Base-by-base conservation (phyloP, 352 stramenopile genomes). In the Lagenidium sp. region DNA sequence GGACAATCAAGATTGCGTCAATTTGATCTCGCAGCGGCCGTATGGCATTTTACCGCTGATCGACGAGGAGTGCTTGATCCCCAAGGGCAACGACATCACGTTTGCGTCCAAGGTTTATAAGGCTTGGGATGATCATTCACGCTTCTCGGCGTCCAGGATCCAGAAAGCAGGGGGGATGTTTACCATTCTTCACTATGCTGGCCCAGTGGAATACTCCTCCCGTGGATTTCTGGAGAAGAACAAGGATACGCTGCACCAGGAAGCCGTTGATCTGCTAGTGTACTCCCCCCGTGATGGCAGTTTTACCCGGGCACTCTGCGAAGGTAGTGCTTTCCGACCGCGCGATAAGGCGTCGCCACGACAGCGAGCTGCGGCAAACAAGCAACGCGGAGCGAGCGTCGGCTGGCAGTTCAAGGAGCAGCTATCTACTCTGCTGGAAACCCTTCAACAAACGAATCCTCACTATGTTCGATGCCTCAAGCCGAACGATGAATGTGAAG, bases 391-490 rank as follows among this genome's bases (percentile, higher is more conserved):
- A 12, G 72, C 72, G 4, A 93, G 78, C 42, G 81, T 93, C n/a
- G 78, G 76, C 6, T 54, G 88, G 29, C 74, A 89, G 48, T 96
- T 96, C 53, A 88, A 92, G 56, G 74, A 82, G 41, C 76, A 93
- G 53, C 47, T 94, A 4, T 81, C 68, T 3, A 70, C 69, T 4
- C 57, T 92, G 43, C 46, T 92, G 11, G 77, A 91, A 36, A 84
- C 67, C 11, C 44, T 94, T 5, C 63, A 80, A 26, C 53, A 73
- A 24, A 90, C 79, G 1, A 82, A 80, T 18, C 74, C 83, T 2
- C 82, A 95, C 49, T 96, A 95, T 41, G 84, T 96, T 21, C 75
- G 85, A 21, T 95, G 84, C 30, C 53, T 96, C 22, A 95, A 96
- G 58, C 85, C 85, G 4, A 96, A 96, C 53, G 82, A 95, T 10